phyloP scores from a whole-genome alignment of 768 basidiomycete species.

The Boletus sp. region DNA sequence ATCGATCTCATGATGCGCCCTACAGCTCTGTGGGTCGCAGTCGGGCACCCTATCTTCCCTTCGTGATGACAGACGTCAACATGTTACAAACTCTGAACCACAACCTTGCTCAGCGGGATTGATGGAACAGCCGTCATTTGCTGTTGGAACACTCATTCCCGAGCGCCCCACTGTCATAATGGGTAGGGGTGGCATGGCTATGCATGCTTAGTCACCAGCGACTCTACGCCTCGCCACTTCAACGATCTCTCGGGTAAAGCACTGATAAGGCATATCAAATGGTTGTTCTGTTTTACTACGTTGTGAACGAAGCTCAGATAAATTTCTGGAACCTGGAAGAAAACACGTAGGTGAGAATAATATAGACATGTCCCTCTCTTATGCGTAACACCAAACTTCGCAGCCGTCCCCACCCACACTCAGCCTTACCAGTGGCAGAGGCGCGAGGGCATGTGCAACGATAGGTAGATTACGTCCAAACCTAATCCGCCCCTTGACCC shows the following conservation, averaged over 20 bases:
- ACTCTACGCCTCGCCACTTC: no score
- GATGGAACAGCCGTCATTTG: neutral
- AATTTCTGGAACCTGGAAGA: no score
- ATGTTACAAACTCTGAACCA: neutral
- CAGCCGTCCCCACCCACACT: slow-evolving; percentile 16
- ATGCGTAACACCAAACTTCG: slow-evolving; percentile 24
- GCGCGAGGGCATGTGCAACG: slow-evolving; percentile 27
- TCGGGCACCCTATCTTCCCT: neutral
- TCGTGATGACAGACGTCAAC: neutral
- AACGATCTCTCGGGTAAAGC: neutral
- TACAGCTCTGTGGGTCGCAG: no score
- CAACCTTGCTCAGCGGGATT: neutral
- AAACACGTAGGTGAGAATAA: neutral
- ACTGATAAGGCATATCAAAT: neutral
- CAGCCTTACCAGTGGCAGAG: slow-evolving; percentile 16
- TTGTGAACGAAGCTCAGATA: neutral
- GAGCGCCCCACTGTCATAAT: neutral
- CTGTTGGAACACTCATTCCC: neutral
- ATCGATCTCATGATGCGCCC: no score
- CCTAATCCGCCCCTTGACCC: slow-evolving; percentile 33
- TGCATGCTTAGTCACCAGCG: no score
- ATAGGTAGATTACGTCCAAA: slow-evolving; percentile 36
- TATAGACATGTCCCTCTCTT: neutral
- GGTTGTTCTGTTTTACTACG: neutral
- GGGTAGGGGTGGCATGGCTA: no score